These are phyloP conservation scores for Malbranchea zuffiana DNA, from an alignment of 2,329 filamentous ascomycete species.

Conservation along the genomic window DNA sequence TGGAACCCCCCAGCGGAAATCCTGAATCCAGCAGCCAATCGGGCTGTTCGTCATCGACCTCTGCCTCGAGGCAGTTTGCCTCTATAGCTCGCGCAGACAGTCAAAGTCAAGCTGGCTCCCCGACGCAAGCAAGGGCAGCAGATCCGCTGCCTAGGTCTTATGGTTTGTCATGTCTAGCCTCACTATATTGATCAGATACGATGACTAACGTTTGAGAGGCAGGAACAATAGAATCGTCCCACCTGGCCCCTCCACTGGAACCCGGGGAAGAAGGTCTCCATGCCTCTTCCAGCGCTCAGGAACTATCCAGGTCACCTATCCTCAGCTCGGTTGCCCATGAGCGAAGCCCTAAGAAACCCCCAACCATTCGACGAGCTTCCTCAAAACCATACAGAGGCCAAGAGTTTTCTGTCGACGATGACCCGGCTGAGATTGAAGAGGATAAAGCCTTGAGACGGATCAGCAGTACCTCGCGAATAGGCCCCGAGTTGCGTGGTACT, in stretches of 20 bases:
- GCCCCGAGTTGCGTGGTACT: conserved; percentile 29
- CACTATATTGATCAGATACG: conserved; percentile 1
- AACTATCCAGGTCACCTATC: conserved; percentile 36
- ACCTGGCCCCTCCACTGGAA: neutral
- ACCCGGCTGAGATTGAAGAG: conserved; percentile 64
- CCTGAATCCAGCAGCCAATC: conserved; percentile 6
- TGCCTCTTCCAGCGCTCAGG: conserved; percentile 10
- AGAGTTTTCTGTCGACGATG: conserved; percentile 86
- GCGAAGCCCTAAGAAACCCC: conserved; percentile 55
- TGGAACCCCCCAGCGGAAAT: conserved; percentile 11
- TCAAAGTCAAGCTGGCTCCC: conserved; percentile 4
- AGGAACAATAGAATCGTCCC: conserved; percentile 4
- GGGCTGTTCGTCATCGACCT: conserved; percentile 4
- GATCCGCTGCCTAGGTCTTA: conserved; percentile 4
- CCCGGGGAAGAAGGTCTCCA: conserved; percentile 2
- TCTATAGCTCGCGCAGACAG: conserved; percentile 5
- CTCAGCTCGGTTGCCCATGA: conserved; percentile 26
- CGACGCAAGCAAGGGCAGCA: neutral
- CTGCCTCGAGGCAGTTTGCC: conserved; percentile 8
- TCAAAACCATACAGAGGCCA: conserved; percentile 73
- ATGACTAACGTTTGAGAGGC: conserved; percentile 5
- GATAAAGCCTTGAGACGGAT: conserved; percentile 33
- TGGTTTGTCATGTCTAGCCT: conserved; percentile 2
- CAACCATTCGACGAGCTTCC: conserved; percentile 61
- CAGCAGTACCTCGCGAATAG: conserved; percentile 26